These are phyloP conservation scores for Pichia cephalocereana DNA, from an alignment of 805 yeast genomes.

Conservation along the genomic window DNA sequence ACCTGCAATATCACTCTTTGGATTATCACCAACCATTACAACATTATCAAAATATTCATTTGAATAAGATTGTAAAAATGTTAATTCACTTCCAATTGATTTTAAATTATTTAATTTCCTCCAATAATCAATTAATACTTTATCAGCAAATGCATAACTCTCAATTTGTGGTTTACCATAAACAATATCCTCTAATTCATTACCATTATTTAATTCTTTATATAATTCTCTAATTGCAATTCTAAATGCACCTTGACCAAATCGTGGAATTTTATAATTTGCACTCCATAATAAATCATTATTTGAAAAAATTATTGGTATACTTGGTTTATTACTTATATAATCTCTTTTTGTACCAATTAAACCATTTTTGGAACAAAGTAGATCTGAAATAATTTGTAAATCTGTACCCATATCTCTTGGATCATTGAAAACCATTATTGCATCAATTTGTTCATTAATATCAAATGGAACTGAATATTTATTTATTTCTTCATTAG, in stretches of 20 bases:
- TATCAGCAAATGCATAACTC: slow-evolving; percentile 77
- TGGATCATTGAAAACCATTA: slow-evolving; percentile 82
- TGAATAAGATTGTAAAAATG: not conserved
- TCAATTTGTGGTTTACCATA: slow-evolving; percentile 76
- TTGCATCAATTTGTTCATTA: slow-evolving; percentile 51
- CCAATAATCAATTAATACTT: slow-evolving; percentile 48
- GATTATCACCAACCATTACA: slow-evolving; percentile 96
- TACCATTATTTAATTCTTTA: slow-evolving; percentile 27
- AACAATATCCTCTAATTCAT: slow-evolving; percentile 40
- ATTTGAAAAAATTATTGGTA: slow-evolving; percentile 76
- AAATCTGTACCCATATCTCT: slow-evolving; percentile 81
- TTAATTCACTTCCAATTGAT: slow-evolving; percentile 11
- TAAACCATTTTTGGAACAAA: slow-evolving; percentile 52
- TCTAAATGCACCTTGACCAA: slow-evolving; percentile 88
- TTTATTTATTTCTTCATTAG: slow-evolving; percentile 32
- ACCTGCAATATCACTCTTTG: slow-evolving; percentile 85
- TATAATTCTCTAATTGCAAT: slow-evolving; percentile 54
- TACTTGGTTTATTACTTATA: slow-evolving; percentile 32
- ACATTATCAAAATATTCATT: slow-evolving; percentile 41
- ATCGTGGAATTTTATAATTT: slow-evolving; percentile 64
- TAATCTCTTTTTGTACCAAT: slow-evolving; percentile 52
- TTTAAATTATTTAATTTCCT: slow-evolving; percentile 17
- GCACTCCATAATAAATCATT: slow-evolving; percentile 86
- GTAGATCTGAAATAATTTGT: slow-evolving; percentile 65
- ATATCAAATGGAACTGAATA: slow-evolving; percentile 29